Percentiles rank a stretch among this genome's conserved stretches.
These are phyloP conservation scores for Cyberlindnera mycetangii DNA, from an alignment of 805 yeast species.

Conservation along the genomic window DNA sequence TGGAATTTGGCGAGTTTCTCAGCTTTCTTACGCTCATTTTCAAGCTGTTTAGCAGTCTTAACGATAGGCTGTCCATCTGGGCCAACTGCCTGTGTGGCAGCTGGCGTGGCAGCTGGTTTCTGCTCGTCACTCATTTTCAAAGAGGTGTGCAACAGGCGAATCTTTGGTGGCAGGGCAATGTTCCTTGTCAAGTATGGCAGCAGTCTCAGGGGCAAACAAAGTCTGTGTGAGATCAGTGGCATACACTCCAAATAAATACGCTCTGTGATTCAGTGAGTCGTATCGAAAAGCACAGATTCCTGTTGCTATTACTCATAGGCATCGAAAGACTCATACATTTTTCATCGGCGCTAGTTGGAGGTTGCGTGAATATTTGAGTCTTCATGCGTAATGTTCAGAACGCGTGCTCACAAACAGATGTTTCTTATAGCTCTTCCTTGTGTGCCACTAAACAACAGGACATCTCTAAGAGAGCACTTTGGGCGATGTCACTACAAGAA, in stretches of 20 bases:
- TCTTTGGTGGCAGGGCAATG: neutral
- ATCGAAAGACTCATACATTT: constrained; percentile 10
- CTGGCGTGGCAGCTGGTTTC: constrained; percentile 14
- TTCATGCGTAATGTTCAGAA: neutral
- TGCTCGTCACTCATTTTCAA: constrained; percentile 11
- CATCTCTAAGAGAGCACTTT: neutral
- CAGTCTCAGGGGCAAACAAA: constrained; percentile 8
- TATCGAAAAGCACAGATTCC: too few relatives aligned
- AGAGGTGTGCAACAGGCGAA: constrained; percentile 9
- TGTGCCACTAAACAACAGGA: constrained; percentile 2
- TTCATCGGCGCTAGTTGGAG: constrained; percentile 1
- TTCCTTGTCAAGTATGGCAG: constrained; percentile 8
- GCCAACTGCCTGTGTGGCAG: constrained; percentile 2
- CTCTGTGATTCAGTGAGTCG: too few relatives aligned
- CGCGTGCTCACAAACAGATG: too few relatives aligned
- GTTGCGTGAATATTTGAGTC: constrained; percentile 7
- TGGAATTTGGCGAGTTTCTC: constrained; percentile 83
- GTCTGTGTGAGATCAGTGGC: constrained; percentile 11
- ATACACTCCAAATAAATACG: constrained; percentile 12
- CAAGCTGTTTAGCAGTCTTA: constrained; percentile 77
- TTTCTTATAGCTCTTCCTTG: neutral
- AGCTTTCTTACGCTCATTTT: constrained; percentile 84
- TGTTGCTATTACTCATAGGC: neutral
- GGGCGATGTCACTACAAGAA: constrained; percentile 21
- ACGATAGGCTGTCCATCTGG: constrained; percentile 38